Percentiles rank a stretch among this genome's conserved stretches.
Conservation (phyloP, 495 filamentous ascomycete genomes). For the Cercophora scortea region DNA sequence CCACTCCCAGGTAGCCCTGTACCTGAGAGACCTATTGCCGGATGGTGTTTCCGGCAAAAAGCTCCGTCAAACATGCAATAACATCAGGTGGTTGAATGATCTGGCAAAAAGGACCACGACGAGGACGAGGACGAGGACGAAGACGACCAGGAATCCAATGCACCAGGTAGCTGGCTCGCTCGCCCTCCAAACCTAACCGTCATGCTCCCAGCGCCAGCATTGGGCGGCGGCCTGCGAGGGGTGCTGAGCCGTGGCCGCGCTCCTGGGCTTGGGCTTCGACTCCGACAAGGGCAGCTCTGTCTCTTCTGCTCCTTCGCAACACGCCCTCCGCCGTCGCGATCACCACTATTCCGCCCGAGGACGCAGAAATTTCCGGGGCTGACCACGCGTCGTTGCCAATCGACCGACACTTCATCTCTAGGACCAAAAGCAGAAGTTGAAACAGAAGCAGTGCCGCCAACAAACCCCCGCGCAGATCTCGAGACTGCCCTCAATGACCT, state of each 20-base stretch:
- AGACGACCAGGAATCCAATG: no score
- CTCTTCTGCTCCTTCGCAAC: slow-evolving; percentile 34
- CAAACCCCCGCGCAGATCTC: slow-evolving; percentile 40
- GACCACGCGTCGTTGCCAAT: slow-evolving; percentile 9
- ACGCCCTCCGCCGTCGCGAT: background rate
- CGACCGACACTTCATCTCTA: slow-evolving; percentile 6
- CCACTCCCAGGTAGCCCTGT: background rate
- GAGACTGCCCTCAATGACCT: slow-evolving; percentile 55
- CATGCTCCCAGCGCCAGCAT: slow-evolving; percentile 29
- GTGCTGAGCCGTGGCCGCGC: slow-evolving; percentile 9
- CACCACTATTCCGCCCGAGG: slow-evolving; percentile 1
- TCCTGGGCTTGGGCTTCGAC: background rate
- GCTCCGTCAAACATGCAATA: no score
- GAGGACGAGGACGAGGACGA: no score
- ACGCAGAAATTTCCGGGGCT: background rate
- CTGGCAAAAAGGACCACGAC: no score
- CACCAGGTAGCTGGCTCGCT: no score
- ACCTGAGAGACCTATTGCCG: background rate
- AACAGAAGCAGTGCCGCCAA: background rate
- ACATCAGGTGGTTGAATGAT: background rate
- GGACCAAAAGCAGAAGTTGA: no score
- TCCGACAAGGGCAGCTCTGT: slow-evolving; percentile 14
- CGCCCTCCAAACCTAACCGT: background rate
- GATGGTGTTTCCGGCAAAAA: background rate
- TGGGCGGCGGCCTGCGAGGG: slow-evolving; percentile 12